Evolutionary conservation across 306 rosid species (phyloP).

Genomic region (Cucurbita pepo): DNA sequence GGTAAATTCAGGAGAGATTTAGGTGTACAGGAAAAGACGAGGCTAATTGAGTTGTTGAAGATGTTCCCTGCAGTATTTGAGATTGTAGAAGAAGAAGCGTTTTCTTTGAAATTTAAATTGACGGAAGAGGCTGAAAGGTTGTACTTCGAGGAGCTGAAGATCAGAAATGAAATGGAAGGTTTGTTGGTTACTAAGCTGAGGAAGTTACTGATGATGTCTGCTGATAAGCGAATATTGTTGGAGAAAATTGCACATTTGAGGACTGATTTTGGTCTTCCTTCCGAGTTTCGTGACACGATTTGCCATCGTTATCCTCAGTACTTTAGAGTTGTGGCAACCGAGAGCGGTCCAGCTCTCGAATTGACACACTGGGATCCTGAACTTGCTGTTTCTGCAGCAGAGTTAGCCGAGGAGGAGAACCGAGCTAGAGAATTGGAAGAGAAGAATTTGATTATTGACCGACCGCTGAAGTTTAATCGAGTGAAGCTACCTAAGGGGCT

Average conservation of each 20-base stretch:
- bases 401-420: constrained; percentile 60
- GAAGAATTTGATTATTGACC: constrained; percentile 59
- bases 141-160: constrained; percentile 57
- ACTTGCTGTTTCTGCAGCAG: constrained; percentile 79
- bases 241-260: constrained; percentile 66
- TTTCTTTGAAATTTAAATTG: constrained; percentile 43
- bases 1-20: constrained; percentile 61
- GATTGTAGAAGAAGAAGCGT: constrained; percentile 62
- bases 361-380: constrained; percentile 89
- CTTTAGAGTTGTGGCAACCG: constrained; percentile 65
- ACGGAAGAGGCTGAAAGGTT: constrained; percentile 66
- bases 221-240: constrained; percentile 56
- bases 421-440: constrained; percentile 46
- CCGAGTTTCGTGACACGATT: constrained; percentile 67
- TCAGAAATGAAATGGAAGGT: constrained; percentile 75
- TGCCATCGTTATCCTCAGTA: constrained; percentile 71
- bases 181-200: constrained; percentile 56
- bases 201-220: constrained; percentile 75
- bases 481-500: constrained; percentile 74
- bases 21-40: constrained; percentile 45
- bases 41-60: constrained; percentile 54
- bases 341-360: constrained; percentile 61
- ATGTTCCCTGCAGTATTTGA: constrained; percentile 72
- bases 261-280: constrained; percentile 62
- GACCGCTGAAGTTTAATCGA: constrained; percentile 56